Evolutionary conservation across 2,329 filamentous ascomycete genomes (phyloP).

Genomic region (Ophiobolus disseminans): DNA sequence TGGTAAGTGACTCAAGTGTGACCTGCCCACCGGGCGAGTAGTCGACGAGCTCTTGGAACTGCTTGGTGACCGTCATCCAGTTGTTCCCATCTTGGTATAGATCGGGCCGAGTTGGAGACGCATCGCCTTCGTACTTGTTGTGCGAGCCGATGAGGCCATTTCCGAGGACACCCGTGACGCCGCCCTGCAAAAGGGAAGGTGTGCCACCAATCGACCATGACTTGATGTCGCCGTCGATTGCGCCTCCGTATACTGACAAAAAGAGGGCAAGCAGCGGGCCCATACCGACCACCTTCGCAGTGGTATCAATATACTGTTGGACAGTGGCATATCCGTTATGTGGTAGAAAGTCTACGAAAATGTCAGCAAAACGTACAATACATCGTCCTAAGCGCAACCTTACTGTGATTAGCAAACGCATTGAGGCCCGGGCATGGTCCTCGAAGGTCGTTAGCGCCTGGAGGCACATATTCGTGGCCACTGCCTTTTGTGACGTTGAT

Average conservation of each 20-base stretch:
- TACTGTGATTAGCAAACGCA: slow-evolving; percentile 33
- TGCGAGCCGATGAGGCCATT: slow-evolving; percentile 30
- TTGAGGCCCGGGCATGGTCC: slow-evolving; percentile 35
- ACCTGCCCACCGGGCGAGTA: slow-evolving; percentile 28
- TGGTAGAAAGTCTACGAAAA: slow-evolving; percentile 24
- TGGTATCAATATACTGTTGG: slow-evolving; percentile 29
- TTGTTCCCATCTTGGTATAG: slow-evolving; percentile 32
- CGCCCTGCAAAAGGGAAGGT: slow-evolving; percentile 26
- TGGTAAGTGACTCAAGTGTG: slow-evolving; percentile 27
- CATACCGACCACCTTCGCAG: slow-evolving; percentile 30
- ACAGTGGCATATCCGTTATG: slow-evolving; percentile 30
- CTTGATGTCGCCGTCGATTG: slow-evolving; percentile 27
- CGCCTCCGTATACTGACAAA: slow-evolving; percentile 25
- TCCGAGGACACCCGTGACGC: slow-evolving; percentile 22
- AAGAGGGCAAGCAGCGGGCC: slow-evolving; percentile 19
- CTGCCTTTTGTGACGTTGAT: slow-evolving; percentile 27
- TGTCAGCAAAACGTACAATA: background rate
- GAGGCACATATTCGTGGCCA: slow-evolving; percentile 33
- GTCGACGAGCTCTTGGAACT: slow-evolving; percentile 31
- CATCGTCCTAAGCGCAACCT: background rate
- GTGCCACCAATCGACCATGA: slow-evolving; percentile 32
- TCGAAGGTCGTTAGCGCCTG: slow-evolving; percentile 29
- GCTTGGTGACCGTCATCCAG: slow-evolving; percentile 24
- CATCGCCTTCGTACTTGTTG: slow-evolving; percentile 35
- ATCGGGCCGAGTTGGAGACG: slow-evolving; percentile 30